Percentiles rank a stretch among this genome's conserved stretches.
phyloP scores from a whole-genome alignment of 2,329 filamentous ascomycete genomes.

The Venturia nashicola region DNA sequence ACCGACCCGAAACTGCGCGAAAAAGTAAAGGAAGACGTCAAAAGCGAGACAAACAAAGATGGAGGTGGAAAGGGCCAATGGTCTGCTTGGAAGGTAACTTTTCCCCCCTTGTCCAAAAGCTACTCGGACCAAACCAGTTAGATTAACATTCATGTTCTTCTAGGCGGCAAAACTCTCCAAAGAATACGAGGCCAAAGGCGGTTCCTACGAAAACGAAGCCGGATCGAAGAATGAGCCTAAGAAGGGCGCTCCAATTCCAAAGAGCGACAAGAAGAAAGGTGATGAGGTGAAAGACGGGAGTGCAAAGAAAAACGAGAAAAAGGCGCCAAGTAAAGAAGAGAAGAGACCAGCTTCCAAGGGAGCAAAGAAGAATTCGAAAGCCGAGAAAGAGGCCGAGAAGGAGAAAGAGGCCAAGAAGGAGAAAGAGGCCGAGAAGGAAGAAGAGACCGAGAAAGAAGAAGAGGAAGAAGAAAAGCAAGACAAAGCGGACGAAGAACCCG shows the following conservation, averaged over 20 bases:
- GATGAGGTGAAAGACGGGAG: slow-evolving; percentile 15
- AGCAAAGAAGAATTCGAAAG: slow-evolving; percentile 7
- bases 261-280: slow-evolving; percentile 13
- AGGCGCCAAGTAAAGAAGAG: slow-evolving; percentile 15
- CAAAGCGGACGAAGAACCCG: background rate
- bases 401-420: slow-evolving; percentile 4
- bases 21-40: slow-evolving; percentile 34
- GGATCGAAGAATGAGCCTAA: slow-evolving; percentile 32
- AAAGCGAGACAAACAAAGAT: slow-evolving; percentile 32
- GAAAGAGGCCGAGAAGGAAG: background rate
- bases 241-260: slow-evolving; percentile 25
- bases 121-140: background rate
- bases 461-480: background rate
- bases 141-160: background rate
- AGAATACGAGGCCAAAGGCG: slow-evolving; percentile 28
- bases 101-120: background rate
- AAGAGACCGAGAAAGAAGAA: background rate
- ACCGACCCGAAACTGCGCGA: slow-evolving; percentile 33
- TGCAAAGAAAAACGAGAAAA: slow-evolving; percentile 15
- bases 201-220: slow-evolving; percentile 28
- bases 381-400: slow-evolving; percentile 10
- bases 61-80: slow-evolving; percentile 34
- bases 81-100: slow-evolving; percentile 33
- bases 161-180: slow-evolving; percentile 30
- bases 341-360: slow-evolving; percentile 20